Base-by-base conservation (phyloP, 306 rosid genomes). In the Malus sylvestris region DNA sequence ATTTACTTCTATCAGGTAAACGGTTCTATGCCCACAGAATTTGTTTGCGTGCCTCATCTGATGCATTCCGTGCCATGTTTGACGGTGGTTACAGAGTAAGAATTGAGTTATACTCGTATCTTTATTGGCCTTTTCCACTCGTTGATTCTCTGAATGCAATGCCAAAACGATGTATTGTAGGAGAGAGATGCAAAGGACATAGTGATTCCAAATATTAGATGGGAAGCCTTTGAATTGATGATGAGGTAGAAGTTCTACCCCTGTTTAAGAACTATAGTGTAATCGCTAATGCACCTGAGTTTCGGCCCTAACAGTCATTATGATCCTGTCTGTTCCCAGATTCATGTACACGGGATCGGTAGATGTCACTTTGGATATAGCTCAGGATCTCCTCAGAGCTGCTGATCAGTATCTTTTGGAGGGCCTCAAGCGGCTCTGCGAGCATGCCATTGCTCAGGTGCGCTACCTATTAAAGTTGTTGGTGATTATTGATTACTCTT, bases 341-440 rank as follows among this genome's bases (percentile, higher is more conserved):
- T 91, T 38, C 81, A 85, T 91, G 58, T 91, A 91, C 84, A 79
- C 88, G 3, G 97, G 97, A 74, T 76, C 87, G 12, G 81, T 83
- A 40, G 83, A 82, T 42, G 82, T 91, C 60, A 69, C 70, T 75
- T 63, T 77, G 83, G 87, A 88, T 60, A 78, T 86, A 67, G 93
- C 93, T 76, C 83, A 60, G 45, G 93, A 89, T 80, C 87, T 91
- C 53, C 88, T 91, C 58, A 82, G 35, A 82, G 94, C 91, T 63
- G 92, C 97, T 63, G 97, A 91, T 82, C 97, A 91, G 84, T 91
- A 89, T 88, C 91, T 88, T 73, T 64, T 88, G 11, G 97, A 89
- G 5, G 91, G 90, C 66, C 94, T 91, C 27, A 89, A 89, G 82
- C 84, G 82, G 73, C 82, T 85, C 58, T 89, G 97, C 20, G 97